Base-by-base conservation (phyloP, 2,329 filamentous ascomycete genomes). In the Orbilia ellipsospora region DNA sequence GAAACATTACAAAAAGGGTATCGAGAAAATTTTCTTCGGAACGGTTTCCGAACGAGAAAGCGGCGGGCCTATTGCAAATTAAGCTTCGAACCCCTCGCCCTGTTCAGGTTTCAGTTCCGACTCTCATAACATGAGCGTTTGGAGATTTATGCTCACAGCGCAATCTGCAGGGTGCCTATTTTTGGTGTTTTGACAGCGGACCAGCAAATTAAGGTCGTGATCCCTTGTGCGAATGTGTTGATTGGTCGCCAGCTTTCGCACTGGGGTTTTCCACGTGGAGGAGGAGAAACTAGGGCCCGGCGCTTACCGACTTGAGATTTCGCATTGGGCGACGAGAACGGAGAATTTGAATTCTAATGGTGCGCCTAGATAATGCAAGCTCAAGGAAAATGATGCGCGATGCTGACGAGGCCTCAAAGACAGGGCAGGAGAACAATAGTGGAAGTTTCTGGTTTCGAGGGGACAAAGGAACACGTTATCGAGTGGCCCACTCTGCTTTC, bases 41-140 rank as follows among this genome's bases (percentile, higher is more conserved):
- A 67, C 36, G 31, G 48, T 31, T 48, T 42, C 62, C 63, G 48
- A 51, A 60, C 60, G 20, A 26, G 44, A 18, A 10, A 48, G 44
- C 23, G 13, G 44, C 44, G 5, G 42, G 44, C 44, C 13, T 48
- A 48, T 48, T 48, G 13, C 44, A 4, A 48, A 48, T 18, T 18
- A 51, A 60, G 66, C 66, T 70, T 18, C 50, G 55, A 26, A 50
- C 12, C 6, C 7, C 5, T 26, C 44, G 23, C 28, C 26, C 28
- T 54, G 40, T 26, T 67, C 63, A 18, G 54, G 72, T 75, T 75
- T 75, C 64, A 75, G 72, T 51, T 31, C 42, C n/a, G 4, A 23
- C 51, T n/a, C 52, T 59, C 31, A 48, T 40, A 40, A 59, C 57
- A 23, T 26, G 26, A 51, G 57, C 55, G 52, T 74, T 68, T 74